phyloP scores from a whole-genome alignment of 2,329 filamentous ascomycete genomes.

The Rhexocercosporidium sp. region DNA sequence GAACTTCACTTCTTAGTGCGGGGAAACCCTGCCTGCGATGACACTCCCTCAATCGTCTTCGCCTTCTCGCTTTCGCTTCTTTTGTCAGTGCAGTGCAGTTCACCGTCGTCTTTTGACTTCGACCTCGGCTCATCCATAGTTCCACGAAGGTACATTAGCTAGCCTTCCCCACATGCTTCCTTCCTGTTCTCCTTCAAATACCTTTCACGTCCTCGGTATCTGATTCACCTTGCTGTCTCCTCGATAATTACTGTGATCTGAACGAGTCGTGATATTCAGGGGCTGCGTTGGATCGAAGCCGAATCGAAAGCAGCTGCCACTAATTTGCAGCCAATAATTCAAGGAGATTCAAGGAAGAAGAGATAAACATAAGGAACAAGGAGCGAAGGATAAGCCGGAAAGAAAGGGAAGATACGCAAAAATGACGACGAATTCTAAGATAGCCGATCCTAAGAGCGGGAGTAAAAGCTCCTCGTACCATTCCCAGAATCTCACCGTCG shows the following conservation, averaged over 20 bases:
- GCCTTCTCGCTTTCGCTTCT: too few relatives aligned
- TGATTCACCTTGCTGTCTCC: too few relatives aligned
- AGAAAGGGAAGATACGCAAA: background rate
- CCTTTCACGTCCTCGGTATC: background rate
- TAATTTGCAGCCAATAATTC: too few relatives aligned
- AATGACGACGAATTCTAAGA: background rate
- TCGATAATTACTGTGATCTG: background rate
- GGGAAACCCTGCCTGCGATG: too few relatives aligned
- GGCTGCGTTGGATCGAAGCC: too few relatives aligned
- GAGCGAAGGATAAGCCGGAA: background rate
- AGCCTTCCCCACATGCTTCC: background rate
- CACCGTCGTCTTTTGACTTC: too few relatives aligned
- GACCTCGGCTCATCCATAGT: background rate
- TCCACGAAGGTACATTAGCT: background rate
- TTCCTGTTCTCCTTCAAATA: background rate
- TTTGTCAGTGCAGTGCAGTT: background rate
- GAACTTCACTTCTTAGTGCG: too few relatives aligned
- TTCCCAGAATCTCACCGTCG: constrained; percentile 28
- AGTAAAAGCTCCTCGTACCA: constrained; percentile 30
- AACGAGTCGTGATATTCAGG: too few relatives aligned
- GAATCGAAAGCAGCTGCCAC: too few relatives aligned
- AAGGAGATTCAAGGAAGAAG: background rate
- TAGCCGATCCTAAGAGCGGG: constrained; percentile 2
- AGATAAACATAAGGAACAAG: background rate
- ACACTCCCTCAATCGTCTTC: too few relatives aligned